Conservation (phyloP, 805 yeast species). For the Saccharomycopsis fermentans region DNA sequence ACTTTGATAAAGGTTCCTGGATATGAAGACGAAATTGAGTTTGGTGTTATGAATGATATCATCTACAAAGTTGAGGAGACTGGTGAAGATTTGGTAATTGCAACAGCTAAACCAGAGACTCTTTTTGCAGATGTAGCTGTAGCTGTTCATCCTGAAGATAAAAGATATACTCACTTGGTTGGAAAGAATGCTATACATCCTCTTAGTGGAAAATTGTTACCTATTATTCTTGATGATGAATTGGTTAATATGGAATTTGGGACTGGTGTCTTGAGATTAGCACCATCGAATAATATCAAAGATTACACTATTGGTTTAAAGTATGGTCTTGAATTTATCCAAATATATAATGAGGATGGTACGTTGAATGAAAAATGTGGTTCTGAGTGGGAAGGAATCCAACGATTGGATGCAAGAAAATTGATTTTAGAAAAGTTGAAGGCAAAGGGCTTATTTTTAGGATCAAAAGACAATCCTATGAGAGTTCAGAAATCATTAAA, state of each 20-base stretch:
- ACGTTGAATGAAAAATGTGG: conserved; percentile 86
- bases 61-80: conserved; percentile 74
- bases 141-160: conserved; percentile 94
- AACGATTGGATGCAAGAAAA: conserved; percentile 88
- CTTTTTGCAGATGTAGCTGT: conserved; percentile 95
- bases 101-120: conserved; percentile 98
- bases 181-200: conserved; percentile 88
- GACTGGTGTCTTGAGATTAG: conserved; percentile 98
- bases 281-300: conserved; percentile 96
- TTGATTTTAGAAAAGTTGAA: conserved; percentile 71
- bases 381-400: conserved; percentile 69
- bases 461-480: conserved; percentile 92
- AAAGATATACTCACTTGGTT: conserved; percentile 85
- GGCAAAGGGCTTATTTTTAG: conserved; percentile 62
- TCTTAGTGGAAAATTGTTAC: conserved; percentile 70
- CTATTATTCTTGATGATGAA: conserved; percentile 79
- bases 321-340: conserved; percentile 75
- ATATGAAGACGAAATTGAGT: conserved; percentile 81
- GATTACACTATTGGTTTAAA: conserved; percentile 96
- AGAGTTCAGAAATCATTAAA: conserved; percentile 86
- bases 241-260: conserved; percentile 99
- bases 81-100: conserved; percentile 70
- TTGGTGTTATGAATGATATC: conserved; percentile 90
- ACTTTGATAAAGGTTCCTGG: conserved; percentile 79
- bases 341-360: conserved; percentile 89